phyloP scores from a whole-genome alignment of 1,284 basidiomycete genomes.

The Xerocomus nothofagi region DNA sequence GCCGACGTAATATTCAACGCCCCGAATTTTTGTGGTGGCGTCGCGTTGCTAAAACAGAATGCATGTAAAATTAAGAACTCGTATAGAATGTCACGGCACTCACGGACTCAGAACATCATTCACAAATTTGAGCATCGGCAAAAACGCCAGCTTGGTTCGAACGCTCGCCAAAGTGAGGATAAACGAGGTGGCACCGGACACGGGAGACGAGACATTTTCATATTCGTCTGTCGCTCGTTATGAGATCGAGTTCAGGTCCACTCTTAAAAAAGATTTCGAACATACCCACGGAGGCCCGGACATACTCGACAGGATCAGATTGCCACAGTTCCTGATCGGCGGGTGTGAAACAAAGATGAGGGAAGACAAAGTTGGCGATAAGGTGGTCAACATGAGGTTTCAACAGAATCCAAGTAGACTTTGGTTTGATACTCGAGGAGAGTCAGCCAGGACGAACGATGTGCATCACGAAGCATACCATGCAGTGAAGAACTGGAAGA shows the following conservation, averaged over 20 bases:
- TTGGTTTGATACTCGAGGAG: conserved; percentile 79
- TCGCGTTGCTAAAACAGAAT: conserved; percentile 43
- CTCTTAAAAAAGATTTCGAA: conserved; percentile 6
- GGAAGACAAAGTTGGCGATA: conserved; percentile 78
- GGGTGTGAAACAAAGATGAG: conserved; percentile 78
- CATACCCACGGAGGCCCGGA: conserved; percentile 70
- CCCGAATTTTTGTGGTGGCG: conserved; percentile 71
- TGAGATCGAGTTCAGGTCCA: not conserved
- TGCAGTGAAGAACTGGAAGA: conserved; percentile 81
- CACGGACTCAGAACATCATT: conserved; percentile 68
- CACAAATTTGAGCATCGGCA: conserved; percentile 76
- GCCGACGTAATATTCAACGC: conserved; percentile 80
- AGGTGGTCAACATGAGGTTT: conserved; percentile 80
- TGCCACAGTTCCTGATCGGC: conserved; percentile 71
- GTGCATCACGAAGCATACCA: conserved; percentile 52
- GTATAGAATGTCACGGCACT: conserved; percentile 29
- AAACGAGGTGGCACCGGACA: conserved; percentile 76
- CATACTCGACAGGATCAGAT: conserved; percentile 76
- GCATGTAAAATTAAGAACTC: not conserved
- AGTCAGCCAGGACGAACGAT: conserved; percentile 5
- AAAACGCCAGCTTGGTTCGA: conserved; percentile 75
- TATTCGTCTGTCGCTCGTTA: conserved; percentile 61
- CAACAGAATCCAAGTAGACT: conserved; percentile 80
- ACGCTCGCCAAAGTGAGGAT: conserved; percentile 73
- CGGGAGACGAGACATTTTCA: conserved; percentile 73